These are phyloP conservation scores for Xylaria sp. DNA, from an alignment of 2,329 filamentous ascomycete species.

Conservation along the genomic window DNA sequence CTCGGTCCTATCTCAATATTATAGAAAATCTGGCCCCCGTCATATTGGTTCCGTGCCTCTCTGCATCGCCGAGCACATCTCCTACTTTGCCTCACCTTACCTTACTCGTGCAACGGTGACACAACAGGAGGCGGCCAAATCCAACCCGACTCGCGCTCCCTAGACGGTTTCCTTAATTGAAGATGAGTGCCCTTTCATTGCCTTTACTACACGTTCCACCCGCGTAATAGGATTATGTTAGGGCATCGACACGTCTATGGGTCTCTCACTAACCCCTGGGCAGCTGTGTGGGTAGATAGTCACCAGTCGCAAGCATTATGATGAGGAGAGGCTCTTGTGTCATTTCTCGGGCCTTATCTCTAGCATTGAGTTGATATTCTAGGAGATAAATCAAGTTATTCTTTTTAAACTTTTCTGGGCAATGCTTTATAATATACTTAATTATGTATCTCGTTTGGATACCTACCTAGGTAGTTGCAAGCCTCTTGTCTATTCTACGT, in stretches of 20 bases:
- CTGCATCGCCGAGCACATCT: constrained; percentile 6
- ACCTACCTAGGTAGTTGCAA: no score
- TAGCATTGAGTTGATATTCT: no score
- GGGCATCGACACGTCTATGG: background rate
- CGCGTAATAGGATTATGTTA: constrained; percentile 22
- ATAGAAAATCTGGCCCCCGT: background rate
- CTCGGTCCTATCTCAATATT: constrained; percentile 12
- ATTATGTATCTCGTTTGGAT: no score
- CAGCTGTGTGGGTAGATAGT: constrained; percentile 8
- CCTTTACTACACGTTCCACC: constrained; percentile 21
- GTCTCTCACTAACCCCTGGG: constrained; percentile 19
- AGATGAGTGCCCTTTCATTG: background rate
- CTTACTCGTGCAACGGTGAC: constrained; percentile 25
- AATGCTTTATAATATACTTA: no score
- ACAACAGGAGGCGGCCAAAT: constrained; percentile 24
- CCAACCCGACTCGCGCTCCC: no score
- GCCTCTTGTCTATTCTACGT: no score
- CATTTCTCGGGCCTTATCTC: background rate
- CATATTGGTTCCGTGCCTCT: background rate
- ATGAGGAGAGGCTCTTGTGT: background rate
- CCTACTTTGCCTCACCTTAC: background rate
- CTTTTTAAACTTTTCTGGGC: no score
- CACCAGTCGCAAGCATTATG: background rate
- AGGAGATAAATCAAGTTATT: no score
- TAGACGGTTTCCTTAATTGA: constrained; percentile 1